Evolutionary conservation across 371 early-diverging fungal genomes (phyloP), one percentile per base, ranked within the genome.

Genomic region (Mortierella sp.): DNA sequence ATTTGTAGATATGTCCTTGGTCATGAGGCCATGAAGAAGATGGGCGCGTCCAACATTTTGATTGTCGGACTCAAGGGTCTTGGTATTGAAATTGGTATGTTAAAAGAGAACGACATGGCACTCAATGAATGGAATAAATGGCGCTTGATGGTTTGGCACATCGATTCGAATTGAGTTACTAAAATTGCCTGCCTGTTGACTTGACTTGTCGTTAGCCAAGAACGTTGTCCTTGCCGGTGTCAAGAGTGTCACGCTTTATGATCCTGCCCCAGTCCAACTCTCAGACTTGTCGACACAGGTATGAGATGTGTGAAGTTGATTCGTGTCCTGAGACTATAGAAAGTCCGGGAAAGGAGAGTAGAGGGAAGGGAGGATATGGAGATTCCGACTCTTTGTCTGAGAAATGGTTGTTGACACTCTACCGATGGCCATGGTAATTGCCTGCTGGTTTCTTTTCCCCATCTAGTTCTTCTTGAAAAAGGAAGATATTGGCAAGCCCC

Each of bases 161-260:
- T 37, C 37, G 37, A 37, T 37, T 37, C 37, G 37, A 37, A 37
- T 37, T 37, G 37, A 37, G 3, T 37, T 37, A 9, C 37, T 37
- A 37, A 37, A 37, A 37, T 9, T 5, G 9, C 37, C 16, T 45
- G 45, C 29, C 37, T 25, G 23, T 47, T 45, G 56, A 46, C 47
- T 5, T 37, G 37, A 9, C 9, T 9, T 9, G 9, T 37, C 37
- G 9, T 37, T 74, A 95, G 97, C 99, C 79, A 99, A 99, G 84
- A 99, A 99, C 85, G 91, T 99, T 55, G 90, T 97, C 73, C 90
- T 99, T 30, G 99, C 99, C 59, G 99, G 99, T 68, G 98, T 99
- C 69, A 98, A 98, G 83, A 95, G 95, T 68, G 97, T 99, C 11
- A 95, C 95, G 9, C 84, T 99, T 46, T 93, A 96, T 82, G 99